Evolutionary conservation across 495 filamentous ascomycete species (phyloP).

Genomic region (Tricharina praecox): DNA sequence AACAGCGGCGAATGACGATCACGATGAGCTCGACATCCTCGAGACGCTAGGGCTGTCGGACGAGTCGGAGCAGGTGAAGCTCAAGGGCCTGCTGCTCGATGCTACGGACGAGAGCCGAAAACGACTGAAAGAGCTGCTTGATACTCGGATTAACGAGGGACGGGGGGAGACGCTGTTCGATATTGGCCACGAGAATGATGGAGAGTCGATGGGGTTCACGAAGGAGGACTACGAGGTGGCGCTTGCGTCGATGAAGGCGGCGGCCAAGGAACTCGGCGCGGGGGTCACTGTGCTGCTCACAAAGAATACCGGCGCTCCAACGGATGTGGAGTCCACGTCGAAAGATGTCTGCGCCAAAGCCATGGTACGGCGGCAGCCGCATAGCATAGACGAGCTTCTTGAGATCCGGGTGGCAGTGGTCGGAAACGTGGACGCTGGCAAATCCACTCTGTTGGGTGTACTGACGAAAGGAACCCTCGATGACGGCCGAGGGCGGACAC

Average conservation of each 20-base stretch:
- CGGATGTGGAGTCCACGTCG: slow-evolving; percentile 61
- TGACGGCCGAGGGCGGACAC: slow-evolving; percentile 83
- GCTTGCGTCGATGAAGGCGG: slow-evolving; percentile 46
- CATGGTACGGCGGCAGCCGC: slow-evolving; percentile 57
- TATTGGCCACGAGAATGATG: slow-evolving; percentile 72
- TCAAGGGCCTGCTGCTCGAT: slow-evolving; percentile 64
- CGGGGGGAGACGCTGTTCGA: slow-evolving; percentile 86
- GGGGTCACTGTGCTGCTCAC: slow-evolving; percentile 70
- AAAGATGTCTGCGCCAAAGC: slow-evolving; percentile 49
- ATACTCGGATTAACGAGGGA: slow-evolving; percentile 60
- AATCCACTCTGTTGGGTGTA: slow-evolving; percentile 92
- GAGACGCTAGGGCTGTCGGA: slow-evolving; percentile 74
- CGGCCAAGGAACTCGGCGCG: slow-evolving; percentile 47
- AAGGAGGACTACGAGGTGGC: slow-evolving; percentile 67
- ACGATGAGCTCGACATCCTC: slow-evolving; percentile 80
- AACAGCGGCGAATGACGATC: slow-evolving; percentile 38
- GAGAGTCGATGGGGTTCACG: slow-evolving; percentile 73
- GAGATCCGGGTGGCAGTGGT: slow-evolving; percentile 96
- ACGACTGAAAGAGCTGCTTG: slow-evolving; percentile 43
- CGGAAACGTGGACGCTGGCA: slow-evolving; percentile 93
- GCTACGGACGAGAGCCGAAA: slow-evolving; percentile 42
- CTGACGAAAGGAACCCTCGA: slow-evolving; percentile 90
- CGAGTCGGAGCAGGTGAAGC: slow-evolving; percentile 39
- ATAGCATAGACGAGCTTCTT: slow-evolving; percentile 66
- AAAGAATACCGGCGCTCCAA: slow-evolving; percentile 39